Conservation (phyloP, 352 stramenopile genomes). For the Achlya hypogyna region DNA sequence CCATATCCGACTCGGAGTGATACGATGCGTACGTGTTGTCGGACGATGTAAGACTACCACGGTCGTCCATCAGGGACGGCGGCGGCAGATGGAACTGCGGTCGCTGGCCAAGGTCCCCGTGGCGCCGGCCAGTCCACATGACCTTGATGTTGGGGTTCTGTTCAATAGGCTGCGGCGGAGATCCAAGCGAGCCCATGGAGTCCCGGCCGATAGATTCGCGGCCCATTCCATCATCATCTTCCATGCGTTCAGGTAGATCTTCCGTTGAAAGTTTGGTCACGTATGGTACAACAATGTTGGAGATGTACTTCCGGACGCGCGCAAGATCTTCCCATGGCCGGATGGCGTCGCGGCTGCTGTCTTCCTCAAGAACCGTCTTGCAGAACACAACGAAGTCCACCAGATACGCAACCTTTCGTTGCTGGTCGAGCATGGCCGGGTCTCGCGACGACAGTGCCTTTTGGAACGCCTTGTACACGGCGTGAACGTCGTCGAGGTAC, state of each 20-base stretch:
- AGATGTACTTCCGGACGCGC: constrained; percentile 20
- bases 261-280: constrained; percentile 10
- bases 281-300: constrained; percentile 6
- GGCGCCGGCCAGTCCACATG: constrained; percentile 2
- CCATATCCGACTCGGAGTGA: neutral
- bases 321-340: constrained; percentile 18
- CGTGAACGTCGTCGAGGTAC: constrained; percentile 10
- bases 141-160: neutral
- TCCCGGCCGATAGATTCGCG: neutral
- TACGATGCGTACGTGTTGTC: constrained; percentile 3
- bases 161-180: neutral
- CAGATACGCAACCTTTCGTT: neutral
- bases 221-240: neutral
- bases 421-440: neutral
- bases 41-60: neutral
- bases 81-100: neutral
- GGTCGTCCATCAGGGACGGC: neutral
- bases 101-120: constrained; percentile 5
- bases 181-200: neutral
- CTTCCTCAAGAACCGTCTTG: constrained; percentile 13
- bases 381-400: constrained; percentile 15
- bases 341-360: neutral
- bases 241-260: neutral
- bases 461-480: constrained; percentile 5
- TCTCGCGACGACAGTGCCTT: neutral